Evolutionary conservation across 2,329 filamentous ascomycete species (phyloP).

Genomic region (Aspergillus pseudotamarii): DNA sequence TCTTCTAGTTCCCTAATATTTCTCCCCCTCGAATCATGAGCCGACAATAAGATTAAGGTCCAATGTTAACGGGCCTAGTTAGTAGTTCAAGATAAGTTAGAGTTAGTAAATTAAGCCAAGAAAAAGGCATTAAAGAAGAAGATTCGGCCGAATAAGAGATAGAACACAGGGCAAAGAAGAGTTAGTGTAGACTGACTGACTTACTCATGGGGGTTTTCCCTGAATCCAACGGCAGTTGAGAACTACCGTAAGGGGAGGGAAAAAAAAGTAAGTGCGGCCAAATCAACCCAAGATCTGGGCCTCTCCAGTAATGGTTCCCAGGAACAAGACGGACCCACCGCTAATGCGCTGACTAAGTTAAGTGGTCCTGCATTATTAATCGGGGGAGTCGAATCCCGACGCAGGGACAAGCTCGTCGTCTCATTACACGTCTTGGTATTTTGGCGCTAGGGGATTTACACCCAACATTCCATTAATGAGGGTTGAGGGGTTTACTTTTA

Average conservation of each 20-base stretch:
- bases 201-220: neutral
- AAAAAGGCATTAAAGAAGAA: neutral
- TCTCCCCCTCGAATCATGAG: neutral
- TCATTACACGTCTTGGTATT: constrained; percentile 1
- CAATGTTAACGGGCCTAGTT: neutral
- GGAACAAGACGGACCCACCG: neutral
- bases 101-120: neutral
- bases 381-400: constrained; percentile 1
- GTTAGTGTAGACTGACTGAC: neutral
- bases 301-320: neutral
- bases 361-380: neutral
- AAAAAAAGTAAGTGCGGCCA: neutral
- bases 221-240: neutral
- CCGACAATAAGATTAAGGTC: constrained; percentile 2
- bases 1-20: neutral
- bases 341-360: neutral
- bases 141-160: neutral
- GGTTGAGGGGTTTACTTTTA: neutral
- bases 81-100: neutral
- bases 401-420: constrained; percentile 2
- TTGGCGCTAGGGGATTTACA: neutral
- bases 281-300: constrained; percentile 1
- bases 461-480: neutral
- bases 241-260: neutral
- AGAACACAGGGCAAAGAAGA: neutral